Percentiles rank a stretch among this genome's conserved stretches.
phyloP scores from a whole-genome alignment of 805 yeast species.

The Pichia nanzhaoensis region DNA sequence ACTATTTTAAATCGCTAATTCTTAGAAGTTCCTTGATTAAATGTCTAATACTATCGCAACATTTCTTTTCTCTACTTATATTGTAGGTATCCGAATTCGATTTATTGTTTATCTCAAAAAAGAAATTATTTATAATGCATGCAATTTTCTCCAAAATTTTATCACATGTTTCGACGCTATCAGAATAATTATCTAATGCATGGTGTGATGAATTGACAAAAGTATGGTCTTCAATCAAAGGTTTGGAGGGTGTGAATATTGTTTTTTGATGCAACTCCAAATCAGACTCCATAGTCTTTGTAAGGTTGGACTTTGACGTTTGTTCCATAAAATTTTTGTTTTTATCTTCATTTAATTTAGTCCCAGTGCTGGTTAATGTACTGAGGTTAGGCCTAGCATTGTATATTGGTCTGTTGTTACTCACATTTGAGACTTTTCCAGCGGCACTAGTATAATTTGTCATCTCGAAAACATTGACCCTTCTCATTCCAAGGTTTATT shows the following conservation, averaged over 20 bases:
- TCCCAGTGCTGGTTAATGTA: neutral
- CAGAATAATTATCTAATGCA: conserved; percentile 1
- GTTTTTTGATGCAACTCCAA: conserved; percentile 8
- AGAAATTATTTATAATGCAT: conserved; percentile 8
- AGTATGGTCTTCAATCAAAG: neutral
- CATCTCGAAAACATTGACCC: conserved; percentile 20
- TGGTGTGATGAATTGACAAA: neutral
- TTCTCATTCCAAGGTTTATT: conserved; percentile 25
- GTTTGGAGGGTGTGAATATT: conserved; percentile 8
- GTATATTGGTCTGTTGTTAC: neutral
- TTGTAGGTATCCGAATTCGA: neutral
- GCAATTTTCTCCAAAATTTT: conserved; percentile 16
- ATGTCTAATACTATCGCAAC: conserved; percentile 19
- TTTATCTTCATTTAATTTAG: neutral
- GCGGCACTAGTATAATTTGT: neutral
- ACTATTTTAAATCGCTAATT: neutral
- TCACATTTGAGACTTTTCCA: neutral
- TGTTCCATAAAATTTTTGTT: too few relatives aligned
- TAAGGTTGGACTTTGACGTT: conserved; percentile 2
- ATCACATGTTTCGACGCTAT: conserved; percentile 16
- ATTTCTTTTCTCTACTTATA: conserved; percentile 10
- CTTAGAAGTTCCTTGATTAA: conserved; percentile 14
- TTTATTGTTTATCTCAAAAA: conserved; percentile 9
- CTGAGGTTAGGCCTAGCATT: neutral
- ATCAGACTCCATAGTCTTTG: conserved; percentile 4